Percentiles rank a stretch among this genome's conserved stretches.
These are phyloP conservation scores for Phoenix dactylifera DNA, from an alignment of 176 grass and related monocot species.

Conservation along the genomic window DNA sequence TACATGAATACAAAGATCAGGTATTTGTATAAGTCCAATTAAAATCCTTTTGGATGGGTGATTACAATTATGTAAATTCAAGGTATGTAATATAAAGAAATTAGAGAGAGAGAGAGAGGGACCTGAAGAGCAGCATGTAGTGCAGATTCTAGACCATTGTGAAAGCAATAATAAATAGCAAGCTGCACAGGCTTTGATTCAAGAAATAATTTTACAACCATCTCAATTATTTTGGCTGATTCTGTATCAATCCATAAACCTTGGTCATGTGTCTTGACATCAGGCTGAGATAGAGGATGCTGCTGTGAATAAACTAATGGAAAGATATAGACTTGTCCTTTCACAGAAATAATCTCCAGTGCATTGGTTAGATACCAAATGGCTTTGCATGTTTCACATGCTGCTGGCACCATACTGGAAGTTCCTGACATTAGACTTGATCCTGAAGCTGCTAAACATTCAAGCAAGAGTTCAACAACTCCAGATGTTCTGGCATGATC, in stretches of 20 bases:
- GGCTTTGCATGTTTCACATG: slow-evolving; percentile 86
- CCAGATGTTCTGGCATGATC: slow-evolving; percentile 51
- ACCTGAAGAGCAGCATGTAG: slow-evolving; percentile 88
- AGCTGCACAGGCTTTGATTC: slow-evolving; percentile 66
- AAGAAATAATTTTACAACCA: slow-evolving; percentile 62
- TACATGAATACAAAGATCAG: too few species aligned
- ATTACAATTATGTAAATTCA: too few species aligned
- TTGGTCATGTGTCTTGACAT: slow-evolving; percentile 27
- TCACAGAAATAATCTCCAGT: slow-evolving; percentile 60
- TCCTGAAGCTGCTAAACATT: slow-evolving; percentile 57
- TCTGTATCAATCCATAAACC: slow-evolving; percentile 35
- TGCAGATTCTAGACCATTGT: slow-evolving; percentile 87
- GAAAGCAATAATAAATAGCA: slow-evolving; percentile 83
- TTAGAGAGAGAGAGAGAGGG: slow-evolving; percentile 5
- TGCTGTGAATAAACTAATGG: slow-evolving; percentile 58
- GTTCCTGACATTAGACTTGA: slow-evolving; percentile 59
- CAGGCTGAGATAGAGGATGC: slow-evolving; percentile 29
- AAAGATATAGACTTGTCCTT: slow-evolving; percentile 55
- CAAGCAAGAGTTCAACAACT: slow-evolving; percentile 56
- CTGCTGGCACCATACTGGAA: slow-evolving; percentile 88
- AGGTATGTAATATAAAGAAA: background rate
- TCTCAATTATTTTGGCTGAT: slow-evolving; percentile 44
- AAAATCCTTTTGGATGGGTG: too few species aligned
- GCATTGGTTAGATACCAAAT: slow-evolving; percentile 91
- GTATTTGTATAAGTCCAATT: too few species aligned